phyloP scores from a whole-genome alignment of 306 rosid genomes.

The Trifolium repens region DNA sequence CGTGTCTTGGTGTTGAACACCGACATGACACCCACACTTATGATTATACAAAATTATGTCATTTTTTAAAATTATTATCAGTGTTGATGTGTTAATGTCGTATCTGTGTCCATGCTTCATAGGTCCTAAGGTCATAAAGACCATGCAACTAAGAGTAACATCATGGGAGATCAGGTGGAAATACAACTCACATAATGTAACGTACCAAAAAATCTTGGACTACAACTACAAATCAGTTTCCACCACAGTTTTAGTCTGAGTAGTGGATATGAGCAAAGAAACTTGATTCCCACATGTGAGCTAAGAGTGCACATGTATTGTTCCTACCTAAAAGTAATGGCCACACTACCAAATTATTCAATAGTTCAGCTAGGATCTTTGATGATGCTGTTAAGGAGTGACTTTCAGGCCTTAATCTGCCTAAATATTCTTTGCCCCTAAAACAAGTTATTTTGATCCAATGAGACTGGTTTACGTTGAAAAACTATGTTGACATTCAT shows the following conservation, averaged over 20 bases:
- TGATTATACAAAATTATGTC: too few species aligned
- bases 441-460: constrained; percentile 26
- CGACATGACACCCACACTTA: too few species aligned
- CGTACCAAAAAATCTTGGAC: not conserved
- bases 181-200: not conserved
- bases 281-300: constrained; percentile 7
- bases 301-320: constrained; percentile 22
- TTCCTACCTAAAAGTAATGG: constrained; percentile 25
- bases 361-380: constrained; percentile 3
- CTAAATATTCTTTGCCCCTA: constrained; percentile 21
- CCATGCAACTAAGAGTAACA: constrained; percentile 6
- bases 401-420: constrained; percentile 31
- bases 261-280: constrained; percentile 12
- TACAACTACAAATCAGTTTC: not conserved
- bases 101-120: too few species aligned
- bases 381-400: constrained; percentile 10
- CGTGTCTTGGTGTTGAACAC: too few species aligned
- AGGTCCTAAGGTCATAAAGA: constrained; percentile 2
- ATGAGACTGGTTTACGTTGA: constrained; percentile 17
- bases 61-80: too few species aligned
- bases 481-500: not conserved
- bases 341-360: constrained; percentile 18
- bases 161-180: constrained; percentile 20
- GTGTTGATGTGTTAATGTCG: too few species aligned
- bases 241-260: constrained; percentile 24